phyloP scores from a whole-genome alignment of 257 asterid species.

The Solanum piurae region DNA sequence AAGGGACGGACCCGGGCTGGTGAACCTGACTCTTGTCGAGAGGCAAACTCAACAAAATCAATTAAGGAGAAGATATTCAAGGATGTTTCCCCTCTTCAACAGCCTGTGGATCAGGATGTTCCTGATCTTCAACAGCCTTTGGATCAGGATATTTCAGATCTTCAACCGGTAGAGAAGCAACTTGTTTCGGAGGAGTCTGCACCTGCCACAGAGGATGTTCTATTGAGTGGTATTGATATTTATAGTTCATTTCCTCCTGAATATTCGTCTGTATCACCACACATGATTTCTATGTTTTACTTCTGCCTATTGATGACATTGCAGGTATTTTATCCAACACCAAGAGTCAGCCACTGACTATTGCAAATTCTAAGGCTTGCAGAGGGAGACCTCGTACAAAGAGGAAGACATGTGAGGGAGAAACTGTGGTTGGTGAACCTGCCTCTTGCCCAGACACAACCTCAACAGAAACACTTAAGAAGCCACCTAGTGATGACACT shows the following conservation, averaged over 20 bases:
- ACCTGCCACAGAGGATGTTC: background rate
- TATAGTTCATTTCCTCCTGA: constrained; percentile 8
- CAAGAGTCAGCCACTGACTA: constrained; percentile 3
- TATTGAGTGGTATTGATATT: background rate
- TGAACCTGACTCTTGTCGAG: constrained; percentile 29
- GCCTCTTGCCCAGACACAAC: constrained; percentile 29
- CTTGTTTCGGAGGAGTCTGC: background rate
- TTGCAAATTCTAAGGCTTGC: background rate
- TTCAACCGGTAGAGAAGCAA: constrained; percentile 6
- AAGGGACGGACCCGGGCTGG: constrained; percentile 7
- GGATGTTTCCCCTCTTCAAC: background rate
- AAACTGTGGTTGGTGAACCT: constrained; percentile 19
- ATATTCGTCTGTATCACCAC: constrained; percentile 6
- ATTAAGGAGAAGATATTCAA: background rate
- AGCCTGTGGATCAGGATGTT: background rate
- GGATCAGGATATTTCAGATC: constrained; percentile 3
- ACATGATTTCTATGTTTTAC: constrained; percentile 7
- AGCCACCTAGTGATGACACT: background rate
- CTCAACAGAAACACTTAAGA: background rate
- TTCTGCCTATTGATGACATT: constrained; percentile 7
- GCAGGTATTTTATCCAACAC: constrained; percentile 11
- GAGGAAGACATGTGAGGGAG: background rate
- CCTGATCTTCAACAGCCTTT: background rate
- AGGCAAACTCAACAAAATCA: background rate
- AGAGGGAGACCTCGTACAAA: constrained; percentile 4